These are phyloP conservation scores for Camelina neglecta DNA, from an alignment of 345 rosid genomes.

Conservation along the genomic window DNA sequence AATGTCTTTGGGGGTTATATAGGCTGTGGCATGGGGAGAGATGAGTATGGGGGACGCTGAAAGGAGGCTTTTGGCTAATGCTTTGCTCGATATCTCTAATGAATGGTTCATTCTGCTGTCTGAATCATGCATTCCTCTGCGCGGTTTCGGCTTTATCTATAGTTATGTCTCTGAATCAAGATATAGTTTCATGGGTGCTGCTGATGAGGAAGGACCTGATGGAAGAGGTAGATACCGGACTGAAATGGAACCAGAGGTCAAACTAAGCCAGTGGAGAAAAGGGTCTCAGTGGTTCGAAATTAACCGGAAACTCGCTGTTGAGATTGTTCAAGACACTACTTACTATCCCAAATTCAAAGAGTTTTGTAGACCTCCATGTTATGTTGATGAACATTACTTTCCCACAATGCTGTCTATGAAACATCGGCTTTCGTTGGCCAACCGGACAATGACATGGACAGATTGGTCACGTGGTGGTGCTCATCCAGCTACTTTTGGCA, in stretches of 20 bases:
- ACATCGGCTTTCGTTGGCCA: slow-evolving; percentile 64
- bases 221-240: slow-evolving; percentile 80
- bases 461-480: slow-evolving; percentile 97
- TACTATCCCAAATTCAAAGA: slow-evolving; percentile 82
- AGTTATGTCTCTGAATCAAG: slow-evolving; percentile 63
- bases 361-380: slow-evolving; percentile 75
- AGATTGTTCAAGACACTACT: slow-evolving; percentile 60
- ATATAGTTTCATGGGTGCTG: slow-evolving; percentile 79
- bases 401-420: slow-evolving; percentile 82
- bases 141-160: slow-evolving; percentile 67
- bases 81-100: slow-evolving; percentile 81
- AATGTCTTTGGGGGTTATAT: slow-evolving; percentile 9
- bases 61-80: slow-evolving; percentile 87
- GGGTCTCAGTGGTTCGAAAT: slow-evolving; percentile 97
- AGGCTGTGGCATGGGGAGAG: slow-evolving; percentile 88
- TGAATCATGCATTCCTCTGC: slow-evolving; percentile 85
- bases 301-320: slow-evolving; percentile 64
- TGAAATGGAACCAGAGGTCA: slow-evolving; percentile 72
- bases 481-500: slow-evolving; percentile 83
- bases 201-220: slow-evolving; percentile 72
- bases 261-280: slow-evolving; percentile 83
- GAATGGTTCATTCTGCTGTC: slow-evolving; percentile 91
- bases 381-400: slow-evolving; percentile 92
- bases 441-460: slow-evolving; percentile 77
- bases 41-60: slow-evolving; percentile 97